Conservation (phyloP, 345 rosid genomes). For the Moricandia arvensis region DNA sequence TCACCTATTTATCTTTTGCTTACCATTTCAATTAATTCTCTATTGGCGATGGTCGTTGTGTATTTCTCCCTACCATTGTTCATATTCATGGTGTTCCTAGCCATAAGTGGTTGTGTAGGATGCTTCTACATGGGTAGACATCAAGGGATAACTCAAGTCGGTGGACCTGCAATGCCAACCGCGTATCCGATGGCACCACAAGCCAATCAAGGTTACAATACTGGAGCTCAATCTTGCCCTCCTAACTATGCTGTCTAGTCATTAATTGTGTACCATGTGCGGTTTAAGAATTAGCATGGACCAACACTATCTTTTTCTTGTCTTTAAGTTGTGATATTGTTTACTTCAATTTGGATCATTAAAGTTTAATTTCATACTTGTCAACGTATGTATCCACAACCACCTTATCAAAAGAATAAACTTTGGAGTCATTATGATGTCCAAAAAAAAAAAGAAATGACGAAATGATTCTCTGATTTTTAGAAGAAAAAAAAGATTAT, state of each 20-base stretch:
- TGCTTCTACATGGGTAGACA: constrained; percentile 30
- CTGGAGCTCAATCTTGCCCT: constrained; percentile 27
- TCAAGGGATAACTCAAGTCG: neutral
- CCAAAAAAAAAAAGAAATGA: neutral
- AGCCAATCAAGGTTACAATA: constrained; percentile 30
- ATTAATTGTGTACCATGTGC: neutral
- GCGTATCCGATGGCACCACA: constrained; percentile 23
- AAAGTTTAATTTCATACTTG: neutral
- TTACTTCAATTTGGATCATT: neutral
- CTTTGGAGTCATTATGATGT: neutral
- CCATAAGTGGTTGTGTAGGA: constrained; percentile 28
- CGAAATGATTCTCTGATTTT: neutral
- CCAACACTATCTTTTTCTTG: neutral
- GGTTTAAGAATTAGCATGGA: neutral
- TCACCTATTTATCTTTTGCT: neutral
- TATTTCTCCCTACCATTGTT: constrained; percentile 31
- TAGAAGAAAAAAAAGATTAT: too few relatives aligned
- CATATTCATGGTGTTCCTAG: constrained; percentile 25
- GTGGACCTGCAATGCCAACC: constrained; percentile 15
- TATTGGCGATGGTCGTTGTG: constrained; percentile 7
- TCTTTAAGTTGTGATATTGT: neutral
- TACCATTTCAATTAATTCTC: neutral
- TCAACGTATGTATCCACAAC: neutral
- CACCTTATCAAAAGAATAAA: neutral
- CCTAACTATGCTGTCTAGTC: constrained; percentile 26